Conservation (phyloP, 1,284 basidiomycete species). For the Trichosporon sp. region DNA sequence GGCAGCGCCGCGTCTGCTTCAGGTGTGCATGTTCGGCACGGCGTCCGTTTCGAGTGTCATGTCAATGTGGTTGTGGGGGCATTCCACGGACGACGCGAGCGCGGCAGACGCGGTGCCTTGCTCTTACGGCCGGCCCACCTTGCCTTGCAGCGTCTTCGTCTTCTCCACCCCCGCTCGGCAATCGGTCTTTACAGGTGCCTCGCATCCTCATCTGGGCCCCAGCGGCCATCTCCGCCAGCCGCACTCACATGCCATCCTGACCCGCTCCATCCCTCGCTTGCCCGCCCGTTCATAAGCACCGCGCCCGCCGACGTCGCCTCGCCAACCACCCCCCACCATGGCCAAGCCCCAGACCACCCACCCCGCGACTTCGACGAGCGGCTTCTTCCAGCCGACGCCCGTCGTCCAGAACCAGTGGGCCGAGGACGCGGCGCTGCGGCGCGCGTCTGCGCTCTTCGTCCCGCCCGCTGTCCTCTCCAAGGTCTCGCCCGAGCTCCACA, state of each 20-base stretch:
- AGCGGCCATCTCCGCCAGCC: not conserved
- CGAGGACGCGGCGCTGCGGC: conserved; percentile 14
- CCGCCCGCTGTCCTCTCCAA: not conserved
- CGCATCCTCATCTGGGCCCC: not conserved
- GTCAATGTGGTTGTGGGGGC: not conserved
- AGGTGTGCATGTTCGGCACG: not conserved
- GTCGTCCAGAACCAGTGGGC: conserved; percentile 7
- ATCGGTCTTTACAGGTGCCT: not conserved
- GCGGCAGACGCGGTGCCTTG: not conserved
- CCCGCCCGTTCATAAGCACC: not conserved
- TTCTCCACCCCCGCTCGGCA: not conserved
- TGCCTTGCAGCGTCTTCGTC: not conserved
- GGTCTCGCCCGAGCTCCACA: not conserved
- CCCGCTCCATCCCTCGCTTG: not conserved
- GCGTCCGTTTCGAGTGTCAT: not conserved
- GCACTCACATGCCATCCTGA: not conserved
- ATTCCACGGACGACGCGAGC: not conserved
- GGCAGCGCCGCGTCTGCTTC: not conserved
- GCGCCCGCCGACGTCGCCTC: not conserved
- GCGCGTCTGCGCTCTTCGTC: conserved; percentile 9
- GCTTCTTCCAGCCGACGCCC: conserved; percentile 18
- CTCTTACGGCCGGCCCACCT: not conserved
- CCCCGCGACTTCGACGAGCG: conserved; percentile 3
- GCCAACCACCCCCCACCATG: not conserved
- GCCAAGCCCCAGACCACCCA: not conserved